These are phyloP conservation scores for Fusarium marasasianum DNA, from an alignment of 2,329 filamentous ascomycete species.

Conservation along the genomic window DNA sequence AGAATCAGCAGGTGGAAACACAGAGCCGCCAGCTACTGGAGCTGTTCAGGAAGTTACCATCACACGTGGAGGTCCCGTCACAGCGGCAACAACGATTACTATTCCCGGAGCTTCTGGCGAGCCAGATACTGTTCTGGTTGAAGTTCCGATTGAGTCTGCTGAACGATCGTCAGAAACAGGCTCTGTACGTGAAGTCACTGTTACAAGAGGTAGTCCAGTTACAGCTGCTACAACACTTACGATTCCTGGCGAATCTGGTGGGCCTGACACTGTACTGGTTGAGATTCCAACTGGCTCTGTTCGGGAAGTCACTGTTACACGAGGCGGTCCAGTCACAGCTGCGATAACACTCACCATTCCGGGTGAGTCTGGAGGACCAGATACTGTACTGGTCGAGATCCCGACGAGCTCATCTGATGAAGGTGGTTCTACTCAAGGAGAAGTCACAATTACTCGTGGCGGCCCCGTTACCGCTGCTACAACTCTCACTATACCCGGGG, in stretches of 20 bases:
- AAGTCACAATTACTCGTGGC: neutral
- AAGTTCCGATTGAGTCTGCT: neutral
- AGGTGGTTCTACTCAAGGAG: neutral
- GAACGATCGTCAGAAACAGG: neutral
- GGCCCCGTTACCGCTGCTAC: neutral
- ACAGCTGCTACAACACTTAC: neutral
- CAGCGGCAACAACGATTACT: neutral
- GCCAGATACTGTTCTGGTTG: constrained; percentile 1
- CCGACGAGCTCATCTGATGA: neutral
- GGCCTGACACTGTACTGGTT: constrained; percentile 3
- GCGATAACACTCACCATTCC: neutral
- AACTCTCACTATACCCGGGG: neutral
- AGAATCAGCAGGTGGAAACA: accelerated
- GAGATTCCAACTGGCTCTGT: neutral
- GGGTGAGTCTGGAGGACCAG: neutral
- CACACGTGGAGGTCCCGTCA: neutral
- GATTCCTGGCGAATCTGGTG: neutral
- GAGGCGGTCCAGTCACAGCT: neutral
- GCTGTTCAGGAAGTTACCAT: neutral
- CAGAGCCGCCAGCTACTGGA: neutral
- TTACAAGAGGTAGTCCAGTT: neutral
- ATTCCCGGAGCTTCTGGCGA: neutral
- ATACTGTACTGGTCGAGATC: constrained; percentile 11
- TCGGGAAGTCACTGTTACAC: neutral
- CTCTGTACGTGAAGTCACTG: neutral